phyloP scores from a whole-genome alignment of 2,329 filamentous ascomycete species.

The Curvularia eragrostidis region DNA sequence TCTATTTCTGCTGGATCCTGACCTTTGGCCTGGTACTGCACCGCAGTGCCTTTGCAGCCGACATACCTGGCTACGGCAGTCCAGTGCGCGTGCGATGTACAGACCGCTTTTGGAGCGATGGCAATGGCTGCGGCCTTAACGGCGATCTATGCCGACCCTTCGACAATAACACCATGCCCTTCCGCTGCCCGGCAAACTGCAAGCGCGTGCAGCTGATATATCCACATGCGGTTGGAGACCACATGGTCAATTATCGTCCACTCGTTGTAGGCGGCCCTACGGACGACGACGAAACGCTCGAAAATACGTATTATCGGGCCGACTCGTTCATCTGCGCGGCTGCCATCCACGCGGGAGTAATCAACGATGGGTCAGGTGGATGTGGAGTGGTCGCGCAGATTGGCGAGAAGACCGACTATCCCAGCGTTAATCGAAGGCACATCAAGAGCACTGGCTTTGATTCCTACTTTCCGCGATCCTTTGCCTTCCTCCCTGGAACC shows the following conservation, averaged over 20 bases:
- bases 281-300: slow-evolving; percentile 47
- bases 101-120: slow-evolving; percentile 70
- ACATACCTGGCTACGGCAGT: slow-evolving; percentile 71
- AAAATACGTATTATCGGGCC: slow-evolving; percentile 74
- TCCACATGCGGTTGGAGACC: slow-evolving; percentile 74
- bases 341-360: slow-evolving; percentile 82
- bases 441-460: slow-evolving; percentile 81
- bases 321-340: slow-evolving; percentile 88
- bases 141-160: slow-evolving; percentile 79
- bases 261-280: slow-evolving; percentile 63
- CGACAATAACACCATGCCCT: slow-evolving; percentile 71
- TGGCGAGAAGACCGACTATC: slow-evolving; percentile 70
- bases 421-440: slow-evolving; percentile 70
- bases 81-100: slow-evolving; percentile 72
- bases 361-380: slow-evolving; percentile 74
- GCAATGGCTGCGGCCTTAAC: slow-evolving; percentile 76
- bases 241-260: slow-evolving; percentile 64
- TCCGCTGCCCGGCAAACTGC: slow-evolving; percentile 78
- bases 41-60: slow-evolving; percentile 64
- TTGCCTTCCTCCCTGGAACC: slow-evolving; percentile 73
- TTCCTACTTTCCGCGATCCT: slow-evolving; percentile 88
- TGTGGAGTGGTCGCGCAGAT: slow-evolving; percentile 81
- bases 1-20: slow-evolving; percentile 71
- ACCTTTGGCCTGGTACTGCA: slow-evolving; percentile 73
- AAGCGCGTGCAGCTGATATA: slow-evolving; percentile 70